Conservation (phyloP, 305 asterid species). For the Fraxinus floribunda region DNA sequence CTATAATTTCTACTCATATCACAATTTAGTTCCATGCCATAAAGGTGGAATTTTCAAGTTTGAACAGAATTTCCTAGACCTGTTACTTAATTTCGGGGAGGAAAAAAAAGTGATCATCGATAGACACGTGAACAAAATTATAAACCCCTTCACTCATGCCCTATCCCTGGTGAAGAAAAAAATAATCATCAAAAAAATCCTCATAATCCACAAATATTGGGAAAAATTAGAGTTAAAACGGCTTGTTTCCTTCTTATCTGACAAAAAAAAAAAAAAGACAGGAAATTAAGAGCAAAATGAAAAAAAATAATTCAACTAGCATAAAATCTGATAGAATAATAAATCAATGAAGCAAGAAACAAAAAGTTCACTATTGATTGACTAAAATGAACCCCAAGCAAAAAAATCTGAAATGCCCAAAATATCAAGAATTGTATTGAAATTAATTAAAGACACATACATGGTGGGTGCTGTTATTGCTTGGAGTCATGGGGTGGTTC, state of each 20-base stretch:
- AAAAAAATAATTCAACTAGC: background rate
- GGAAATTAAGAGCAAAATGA: background rate
- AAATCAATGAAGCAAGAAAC: conserved; percentile 6
- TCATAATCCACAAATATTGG: background rate
- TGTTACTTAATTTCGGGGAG: background rate
- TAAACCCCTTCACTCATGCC: background rate
- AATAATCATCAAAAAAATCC: background rate
- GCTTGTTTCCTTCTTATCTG: background rate
- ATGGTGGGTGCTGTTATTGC: conserved; percentile 35
- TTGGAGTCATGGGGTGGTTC: conserved; percentile 48
- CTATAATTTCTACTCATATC: background rate
- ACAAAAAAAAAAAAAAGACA: background rate
- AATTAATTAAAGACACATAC: conserved; percentile 28
- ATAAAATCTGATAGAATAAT: background rate
- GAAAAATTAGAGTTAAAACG: background rate
- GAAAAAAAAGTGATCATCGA: background rate
- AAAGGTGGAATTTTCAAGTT: background rate
- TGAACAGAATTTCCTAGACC: background rate
- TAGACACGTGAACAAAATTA: background rate
- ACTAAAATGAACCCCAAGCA: conserved; percentile 6
- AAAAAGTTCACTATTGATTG: conserved; percentile 6
- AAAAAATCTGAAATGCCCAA: background rate
- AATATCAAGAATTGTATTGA: background rate
- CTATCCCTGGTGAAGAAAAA: background rate
- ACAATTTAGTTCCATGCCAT: background rate